Percentiles rank a stretch among this genome's conserved stretches.
Conservation (phyloP, 2,329 filamentous ascomycete genomes). For the Paracoccidioides lutzii region DNA sequence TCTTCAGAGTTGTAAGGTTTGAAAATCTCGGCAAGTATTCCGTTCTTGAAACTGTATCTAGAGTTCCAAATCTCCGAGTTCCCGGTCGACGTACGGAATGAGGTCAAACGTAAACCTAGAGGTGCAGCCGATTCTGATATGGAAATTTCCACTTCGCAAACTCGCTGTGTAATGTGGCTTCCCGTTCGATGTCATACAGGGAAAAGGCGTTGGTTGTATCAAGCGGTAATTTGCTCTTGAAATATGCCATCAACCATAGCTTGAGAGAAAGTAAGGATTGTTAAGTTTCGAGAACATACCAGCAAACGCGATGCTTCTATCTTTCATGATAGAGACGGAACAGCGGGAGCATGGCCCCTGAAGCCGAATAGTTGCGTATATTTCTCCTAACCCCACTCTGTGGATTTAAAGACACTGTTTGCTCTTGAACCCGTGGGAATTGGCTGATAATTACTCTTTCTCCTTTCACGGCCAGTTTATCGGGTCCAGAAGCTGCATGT, state of each 20-base stretch:
- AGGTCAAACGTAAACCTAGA: conserved; percentile 64
- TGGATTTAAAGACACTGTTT: too few relatives aligned
- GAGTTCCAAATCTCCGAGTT: conserved; percentile 54
- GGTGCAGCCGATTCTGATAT: conserved; percentile 38
- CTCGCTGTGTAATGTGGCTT: conserved; percentile 52
- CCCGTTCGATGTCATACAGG: conserved; percentile 33
- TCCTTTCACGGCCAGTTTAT: too few relatives aligned
- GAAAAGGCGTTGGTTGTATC: conserved; percentile 2
- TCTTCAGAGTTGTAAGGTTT: conserved; percentile 28
- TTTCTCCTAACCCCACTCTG: too few relatives aligned
- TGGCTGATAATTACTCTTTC: too few relatives aligned
- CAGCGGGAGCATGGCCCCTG: too few relatives aligned
- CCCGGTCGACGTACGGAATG: conserved; percentile 57
- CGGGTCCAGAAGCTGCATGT: too few relatives aligned
- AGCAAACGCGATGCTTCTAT: too few relatives aligned
- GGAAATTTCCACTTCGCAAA: conserved; percentile 57
- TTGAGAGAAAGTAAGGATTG: conserved; percentile 15
- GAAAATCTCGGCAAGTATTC: conserved; percentile 21
- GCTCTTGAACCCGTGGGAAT: too few relatives aligned
- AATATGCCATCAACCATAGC: conserved; percentile 54
- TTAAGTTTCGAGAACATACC: too few relatives aligned
- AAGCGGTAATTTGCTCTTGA: conserved; percentile 39
- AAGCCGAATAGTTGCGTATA: too few relatives aligned
- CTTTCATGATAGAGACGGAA: too few relatives aligned
- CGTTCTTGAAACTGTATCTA: conserved; percentile 28